These are phyloP conservation scores for Alloteropsis angusta DNA, from an alignment of 202 grass and related monocot species.

Conservation along the genomic window DNA sequence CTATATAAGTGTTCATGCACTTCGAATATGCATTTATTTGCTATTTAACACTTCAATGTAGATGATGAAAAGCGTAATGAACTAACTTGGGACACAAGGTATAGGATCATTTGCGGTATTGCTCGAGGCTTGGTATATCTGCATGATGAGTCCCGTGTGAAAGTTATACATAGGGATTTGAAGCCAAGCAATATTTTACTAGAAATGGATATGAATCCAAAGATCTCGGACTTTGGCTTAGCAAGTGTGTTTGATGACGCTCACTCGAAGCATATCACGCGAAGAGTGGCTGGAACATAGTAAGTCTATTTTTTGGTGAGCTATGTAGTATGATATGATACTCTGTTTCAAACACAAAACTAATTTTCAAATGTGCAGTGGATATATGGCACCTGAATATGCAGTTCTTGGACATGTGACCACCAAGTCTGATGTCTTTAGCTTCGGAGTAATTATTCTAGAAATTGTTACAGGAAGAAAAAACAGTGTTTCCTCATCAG, in stretches of 20 bases:
- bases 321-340: background rate
- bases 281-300: constrained; percentile 40
- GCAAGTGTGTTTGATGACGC: constrained; percentile 39
- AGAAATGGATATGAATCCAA: constrained; percentile 47
- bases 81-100: constrained; percentile 29
- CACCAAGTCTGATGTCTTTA: constrained; percentile 48
- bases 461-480: constrained; percentile 42
- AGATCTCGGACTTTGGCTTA: constrained; percentile 62
- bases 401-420: constrained; percentile 36
- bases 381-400: constrained; percentile 58
- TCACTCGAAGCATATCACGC: constrained; percentile 41
- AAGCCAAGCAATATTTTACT: constrained; percentile 58
- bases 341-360: background rate
- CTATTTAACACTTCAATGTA: background rate
- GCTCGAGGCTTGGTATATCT: constrained; percentile 47
- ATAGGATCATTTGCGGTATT: constrained; percentile 50
- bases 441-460: constrained; percentile 53
- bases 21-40: background rate
- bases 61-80: constrained; percentile 16
- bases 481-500: constrained; percentile 10
- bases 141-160: constrained; percentile 51
- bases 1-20: background rate
- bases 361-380: constrained; percentile 22
- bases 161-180: constrained; percentile 59
- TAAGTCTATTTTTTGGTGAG: constrained; percentile 10